Conservation (phyloP, 1,139 yeast species). For the Kodamaea fungicola region DNA sequence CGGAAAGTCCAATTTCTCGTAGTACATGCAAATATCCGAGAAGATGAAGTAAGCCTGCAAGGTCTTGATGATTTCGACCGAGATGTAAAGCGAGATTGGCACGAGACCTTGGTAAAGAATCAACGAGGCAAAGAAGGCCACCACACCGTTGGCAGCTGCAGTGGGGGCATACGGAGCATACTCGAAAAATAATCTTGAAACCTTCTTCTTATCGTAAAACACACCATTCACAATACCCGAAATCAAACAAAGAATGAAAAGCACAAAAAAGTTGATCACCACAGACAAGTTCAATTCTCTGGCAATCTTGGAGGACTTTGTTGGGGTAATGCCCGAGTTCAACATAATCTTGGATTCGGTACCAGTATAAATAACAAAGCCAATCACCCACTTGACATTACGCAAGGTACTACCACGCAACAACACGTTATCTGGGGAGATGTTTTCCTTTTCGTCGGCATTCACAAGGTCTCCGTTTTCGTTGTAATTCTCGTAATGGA, state of each 20-base stretch:
- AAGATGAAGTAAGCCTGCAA: slow-evolving; percentile 91
- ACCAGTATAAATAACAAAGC: slow-evolving; percentile 87
- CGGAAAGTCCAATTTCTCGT: slow-evolving; percentile 82
- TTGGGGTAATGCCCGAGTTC: slow-evolving; percentile 90
- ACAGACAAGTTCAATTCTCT: slow-evolving; percentile 82
- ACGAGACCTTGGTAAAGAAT: slow-evolving; percentile 89
- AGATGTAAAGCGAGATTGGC: slow-evolving; percentile 91
- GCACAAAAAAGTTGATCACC: slow-evolving; percentile 66
- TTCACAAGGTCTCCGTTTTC: slow-evolving; percentile 33
- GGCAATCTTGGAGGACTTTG: slow-evolving; percentile 80
- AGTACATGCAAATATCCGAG: slow-evolving; percentile 84
- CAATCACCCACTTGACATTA: slow-evolving; percentile 92
- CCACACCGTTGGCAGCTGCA: slow-evolving; percentile 75
- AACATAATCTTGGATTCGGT: slow-evolving; percentile 88
- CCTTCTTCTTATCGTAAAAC: slow-evolving; percentile 49
- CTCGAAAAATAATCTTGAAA: slow-evolving; percentile 71
- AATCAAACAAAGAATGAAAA: slow-evolving; percentile 76
- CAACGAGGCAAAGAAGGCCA: slow-evolving; percentile 84
- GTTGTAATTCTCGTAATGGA: slow-evolving; percentile 55
- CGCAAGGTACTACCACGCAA: slow-evolving; percentile 90
- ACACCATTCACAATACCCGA: slow-evolving; percentile 83
- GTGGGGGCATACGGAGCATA: slow-evolving; percentile 45
- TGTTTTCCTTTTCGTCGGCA: slow-evolving; percentile 61
- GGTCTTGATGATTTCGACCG: slow-evolving; percentile 92
- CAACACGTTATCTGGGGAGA: slow-evolving; percentile 73